Conservation (phyloP, 2,329 filamentous ascomycete genomes). For the Fusarium mexicanum region DNA sequence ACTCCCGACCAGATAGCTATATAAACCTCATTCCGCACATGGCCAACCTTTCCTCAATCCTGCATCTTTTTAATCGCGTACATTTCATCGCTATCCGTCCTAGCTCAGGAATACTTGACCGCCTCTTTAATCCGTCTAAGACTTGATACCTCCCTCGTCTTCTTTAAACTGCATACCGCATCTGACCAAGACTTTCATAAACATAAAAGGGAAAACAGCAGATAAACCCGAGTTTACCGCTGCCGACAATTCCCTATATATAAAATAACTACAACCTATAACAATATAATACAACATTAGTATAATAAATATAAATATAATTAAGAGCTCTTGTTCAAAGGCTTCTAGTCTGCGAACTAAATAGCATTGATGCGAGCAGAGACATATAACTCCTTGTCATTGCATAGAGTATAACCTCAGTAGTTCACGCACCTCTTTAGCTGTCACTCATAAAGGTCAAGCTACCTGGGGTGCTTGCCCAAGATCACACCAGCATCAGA, state of each 20-base stretch:
- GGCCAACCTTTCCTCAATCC: not conserved
- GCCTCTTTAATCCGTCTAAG: not conserved
- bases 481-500: not conserved
- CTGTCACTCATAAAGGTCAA: not conserved
- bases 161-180: too few relatives aligned
- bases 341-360: not conserved
- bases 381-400: not conserved
- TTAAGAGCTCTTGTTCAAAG: not conserved
- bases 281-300: not conserved
- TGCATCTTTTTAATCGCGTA: not conserved
- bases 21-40: not conserved
- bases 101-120: not conserved
- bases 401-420: not conserved
- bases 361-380: not conserved
- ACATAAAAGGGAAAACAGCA: not conserved
- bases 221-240: not conserved
- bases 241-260: too few relatives aligned
- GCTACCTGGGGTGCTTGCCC: not conserved
- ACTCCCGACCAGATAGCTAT: not conserved
- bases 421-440: not conserved
- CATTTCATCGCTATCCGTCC: not conserved
- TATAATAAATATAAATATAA: not conserved
- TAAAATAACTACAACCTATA: not conserved
- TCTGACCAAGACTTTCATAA: not conserved
- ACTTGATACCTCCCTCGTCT: too few relatives aligned